Base-by-base conservation (phyloP, 2,329 filamentous ascomycete species). In the Scortechinia acanthostroma region DNA sequence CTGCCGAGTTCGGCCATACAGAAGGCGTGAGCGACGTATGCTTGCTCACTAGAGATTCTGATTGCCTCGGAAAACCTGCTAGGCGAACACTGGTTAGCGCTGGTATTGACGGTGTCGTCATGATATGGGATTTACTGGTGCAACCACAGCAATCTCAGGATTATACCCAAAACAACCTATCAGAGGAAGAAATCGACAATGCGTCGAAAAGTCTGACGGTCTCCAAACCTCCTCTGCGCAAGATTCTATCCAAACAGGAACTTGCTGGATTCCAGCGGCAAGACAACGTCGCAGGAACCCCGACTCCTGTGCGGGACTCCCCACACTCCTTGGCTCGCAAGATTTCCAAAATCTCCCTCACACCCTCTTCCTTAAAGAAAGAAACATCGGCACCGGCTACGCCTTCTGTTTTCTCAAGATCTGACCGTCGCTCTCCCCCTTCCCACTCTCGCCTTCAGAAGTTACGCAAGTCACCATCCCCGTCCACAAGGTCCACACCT, bases 1-100 rank as follows among this genome's bases (percentile, higher is more conserved):
- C 73, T 4, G 70, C 75, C 22, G 80, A 83, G 55, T 81, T 78
- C 61, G 80, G 79, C 14, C 80, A 84, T 52, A 81, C 77, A 0
- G 80, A 83, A 55, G 79, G 80, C 4, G 73, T 83, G 19, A 80
- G 74, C 21, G 76, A 77, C 48, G 68, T 80, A 22, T 65, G 76
- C 4, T 56, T 81, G 1, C 54, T 76, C 17, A 61, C 67, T 40
- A 49, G 45, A n/a, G 49, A 57, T 2, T 47, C 50, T 21, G 49
- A 53, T 25, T 58, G 60, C 6, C 50, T 56, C 14, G 50, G 55
- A 4, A 54, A 58, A 33, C 22, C 42, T 3, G 25, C 22, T 16
- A 58, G 56, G 35, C 60, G 57, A 22, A 62, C 56, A 14, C 47
- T 73, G 21, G 53, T 73, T 19, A 71, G 64, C 48, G 66, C 68